Evolutionary conservation across 2,329 filamentous ascomycete species (phyloP), one percentile per base, ranked within the genome.

Genomic region (Fusarium globosum): DNA sequence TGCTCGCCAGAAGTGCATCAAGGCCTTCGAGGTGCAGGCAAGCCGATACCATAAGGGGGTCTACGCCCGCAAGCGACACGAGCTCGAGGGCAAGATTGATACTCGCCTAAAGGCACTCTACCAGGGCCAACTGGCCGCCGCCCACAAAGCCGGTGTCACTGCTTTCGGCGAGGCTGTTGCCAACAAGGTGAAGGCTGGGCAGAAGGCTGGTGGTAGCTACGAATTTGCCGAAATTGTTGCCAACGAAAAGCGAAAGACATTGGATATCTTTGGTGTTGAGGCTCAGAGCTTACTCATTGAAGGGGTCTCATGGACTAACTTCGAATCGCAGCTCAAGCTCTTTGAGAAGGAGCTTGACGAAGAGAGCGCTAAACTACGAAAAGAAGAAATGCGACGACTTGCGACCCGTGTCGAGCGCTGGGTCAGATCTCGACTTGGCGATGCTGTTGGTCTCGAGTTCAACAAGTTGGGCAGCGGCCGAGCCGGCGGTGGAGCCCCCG

Each of bases 21-120:
- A 92, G 77, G 90, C 90, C n/a, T 99, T 99, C 78, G 94, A 97
- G 80, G 89, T 89, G 1, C 94, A 97, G 80, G 96, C 96, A 4
- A 95, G 95, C 80, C 89, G 96, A 72, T 99, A 99, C 81, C 96
- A 98, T 86, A 98, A 98, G 85, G 95, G 93, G 23, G 96, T 99
- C 21, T 99, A 96, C 82, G 88, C 90, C 74, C 90, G 94, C 65
- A 99, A 99, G 85, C 90, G 91, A 72, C 87, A 90, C 4, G 96
- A 99, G 80, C 88, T 99, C 13, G 94, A 96, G 80, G 86, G 86
- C 77, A 98, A 97, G 83, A 89, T 98, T 43, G 96, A 98, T 80
- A 87, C 90, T n/a, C 90, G 96, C 39, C 88, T 99, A 59, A 98
- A 97, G 85, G 86, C 92, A 3, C 87, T 99, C 16, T 98, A 96